Evolutionary conservation across 1,284 basidiomycete genomes (phyloP).

Genomic region (Anthracocystis walkeri): DNA sequence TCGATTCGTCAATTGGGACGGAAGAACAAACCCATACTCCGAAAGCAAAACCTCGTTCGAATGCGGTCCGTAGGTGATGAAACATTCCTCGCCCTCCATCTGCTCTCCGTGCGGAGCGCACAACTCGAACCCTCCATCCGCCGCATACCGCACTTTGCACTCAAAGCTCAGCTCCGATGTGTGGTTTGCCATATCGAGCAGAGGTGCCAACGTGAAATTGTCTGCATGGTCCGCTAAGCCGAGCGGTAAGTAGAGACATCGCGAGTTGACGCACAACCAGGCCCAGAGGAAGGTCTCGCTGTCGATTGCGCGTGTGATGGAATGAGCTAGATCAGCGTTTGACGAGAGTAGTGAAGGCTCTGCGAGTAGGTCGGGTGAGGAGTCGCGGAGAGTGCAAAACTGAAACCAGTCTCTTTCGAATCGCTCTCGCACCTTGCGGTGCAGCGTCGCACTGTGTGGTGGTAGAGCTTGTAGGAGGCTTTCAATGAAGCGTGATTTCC

Average conservation of each 20-base stretch:
- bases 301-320: conserved; percentile 9
- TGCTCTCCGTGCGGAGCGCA: conserved; percentile 28
- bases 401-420: conserved; percentile 51
- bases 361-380: conserved; percentile 15
- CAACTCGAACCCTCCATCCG: conserved; percentile 49
- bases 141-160: conserved; percentile 53
- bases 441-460: conserved; percentile 16
- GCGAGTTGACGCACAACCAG: conserved; percentile 64
- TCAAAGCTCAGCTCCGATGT: conserved; percentile 46
- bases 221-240: conserved; percentile 53
- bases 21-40: conserved; percentile 64
- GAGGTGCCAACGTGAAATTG: conserved; percentile 65
- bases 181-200: conserved; percentile 69
- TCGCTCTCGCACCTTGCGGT: conserved; percentile 29
- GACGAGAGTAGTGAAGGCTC: conserved; percentile 18
- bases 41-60: conserved; percentile 55
- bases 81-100: conserved; percentile 53
- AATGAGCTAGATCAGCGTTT: conserved; percentile 11
- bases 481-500: conserved; percentile 21
- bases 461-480: conserved; percentile 41
- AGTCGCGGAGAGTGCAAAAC: conserved; percentile 17
- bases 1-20: not conserved
- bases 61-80: conserved; percentile 65
- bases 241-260: conserved; percentile 62
- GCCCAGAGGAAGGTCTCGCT: conserved; percentile 47